These are phyloP conservation scores for Penicillium coprophilum DNA, from an alignment of 495 filamentous ascomycete species.

Conservation along the genomic window DNA sequence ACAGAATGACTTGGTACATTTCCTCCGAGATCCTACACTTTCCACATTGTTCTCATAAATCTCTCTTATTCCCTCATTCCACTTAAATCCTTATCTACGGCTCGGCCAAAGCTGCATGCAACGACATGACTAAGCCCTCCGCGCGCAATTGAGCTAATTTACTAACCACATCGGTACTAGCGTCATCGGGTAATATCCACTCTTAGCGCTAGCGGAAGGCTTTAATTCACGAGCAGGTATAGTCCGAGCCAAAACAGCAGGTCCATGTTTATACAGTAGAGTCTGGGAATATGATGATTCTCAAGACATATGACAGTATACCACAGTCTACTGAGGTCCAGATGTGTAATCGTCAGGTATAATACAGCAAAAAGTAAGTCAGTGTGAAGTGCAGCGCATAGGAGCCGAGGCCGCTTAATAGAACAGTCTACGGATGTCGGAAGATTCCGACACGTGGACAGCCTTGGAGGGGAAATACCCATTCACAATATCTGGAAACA, in stretches of 20 bases:
- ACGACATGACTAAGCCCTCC: constrained; percentile 12
- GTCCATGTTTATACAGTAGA: neutral
- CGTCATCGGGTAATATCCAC: neutral
- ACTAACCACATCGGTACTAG: constrained; percentile 24
- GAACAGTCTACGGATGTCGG: neutral
- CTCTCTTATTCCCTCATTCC: neutral
- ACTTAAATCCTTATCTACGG: neutral
- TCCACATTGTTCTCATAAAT: neutral
- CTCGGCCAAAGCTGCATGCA: neutral
- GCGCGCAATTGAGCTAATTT: constrained; percentile 38
- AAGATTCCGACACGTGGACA: neutral
- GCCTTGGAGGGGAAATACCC: neutral
- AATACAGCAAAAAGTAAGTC: no score
- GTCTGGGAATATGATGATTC: neutral
- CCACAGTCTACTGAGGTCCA: neutral
- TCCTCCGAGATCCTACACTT: no score
- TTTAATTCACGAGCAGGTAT: neutral
- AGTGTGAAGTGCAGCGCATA: neutral
- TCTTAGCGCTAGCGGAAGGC: neutral
- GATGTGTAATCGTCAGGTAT: neutral
- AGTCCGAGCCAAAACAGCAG: neutral
- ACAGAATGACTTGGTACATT: neutral
- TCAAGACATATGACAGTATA: neutral
- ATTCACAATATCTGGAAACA: neutral
- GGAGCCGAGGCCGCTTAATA: neutral